Evolutionary conservation across 2,329 filamentous ascomycete species (phyloP), one percentile per base, ranked within the genome.

Genomic region (Fusarium xyrophilum): DNA sequence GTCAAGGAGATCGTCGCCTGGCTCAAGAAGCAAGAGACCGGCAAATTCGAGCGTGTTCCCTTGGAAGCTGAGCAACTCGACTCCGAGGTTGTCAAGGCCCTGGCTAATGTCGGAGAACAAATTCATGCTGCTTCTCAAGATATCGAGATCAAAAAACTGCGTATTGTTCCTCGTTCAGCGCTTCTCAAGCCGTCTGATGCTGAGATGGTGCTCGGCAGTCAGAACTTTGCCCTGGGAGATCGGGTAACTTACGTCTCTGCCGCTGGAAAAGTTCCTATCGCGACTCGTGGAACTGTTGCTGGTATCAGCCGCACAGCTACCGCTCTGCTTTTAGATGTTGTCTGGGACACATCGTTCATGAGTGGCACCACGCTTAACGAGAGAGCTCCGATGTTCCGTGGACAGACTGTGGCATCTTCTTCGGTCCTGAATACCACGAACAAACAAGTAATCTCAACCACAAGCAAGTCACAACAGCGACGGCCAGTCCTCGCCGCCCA

Each of bases 261-360:
- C 71, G 93, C 94, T 57, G 96, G 96, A 70, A 95, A 97, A 76
- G 95, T 99, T 2, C 96, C 96, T 2, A 96, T 99, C 73, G 94
- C 92, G 36, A 92, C 92, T 55, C 89, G 91, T 56, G 96, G 96
- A 73, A 98, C 96, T 3, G 93, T 99, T n/a, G 91, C 97, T 59
- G 96, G 96, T 36, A 91, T 97, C 76, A 97, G 93, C 64, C 91
- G 93, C 58, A 97, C 94, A 32, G 86, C 93, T 23, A 91, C 92
- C 58, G 91, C 90, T 28, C 87, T 92, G 47, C 85, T 97, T 60
- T 84, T 99, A 38, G 96, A 99, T 77, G 88, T 98, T 60, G 90
- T 99, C 11, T 99, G 97, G 80, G 96, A 99, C 77, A 88, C 88
- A 15, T 91, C 93, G 1, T 99, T 99, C 79, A 98, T 99, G 94